phyloP scores from a whole-genome alignment of 306 rosid species.

The Oemleria cerasiformis region DNA sequence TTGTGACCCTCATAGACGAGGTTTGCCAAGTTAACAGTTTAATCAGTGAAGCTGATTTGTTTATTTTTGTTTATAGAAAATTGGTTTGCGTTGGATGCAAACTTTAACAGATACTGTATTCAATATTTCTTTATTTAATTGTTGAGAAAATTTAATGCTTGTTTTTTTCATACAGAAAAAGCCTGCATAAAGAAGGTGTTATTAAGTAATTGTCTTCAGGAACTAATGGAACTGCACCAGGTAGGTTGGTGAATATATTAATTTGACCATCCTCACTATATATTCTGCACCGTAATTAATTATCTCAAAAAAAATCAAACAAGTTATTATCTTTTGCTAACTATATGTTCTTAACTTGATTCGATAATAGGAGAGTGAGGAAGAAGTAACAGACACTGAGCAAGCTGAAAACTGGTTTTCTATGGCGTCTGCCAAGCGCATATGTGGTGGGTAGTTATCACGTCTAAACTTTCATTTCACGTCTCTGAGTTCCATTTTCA shows the following conservation, averaged over 20 bases:
- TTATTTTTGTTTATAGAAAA: neutral
- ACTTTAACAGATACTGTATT: neutral
- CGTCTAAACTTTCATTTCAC: slow-evolving; percentile 22
- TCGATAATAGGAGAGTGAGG: slow-evolving; percentile 83
- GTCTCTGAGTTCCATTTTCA: slow-evolving; percentile 17
- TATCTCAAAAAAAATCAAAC: neutral
- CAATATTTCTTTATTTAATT: neutral
- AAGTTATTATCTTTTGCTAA: slow-evolving; percentile 16
- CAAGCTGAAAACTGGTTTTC: slow-evolving; percentile 99
- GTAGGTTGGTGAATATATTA: slow-evolving; percentile 34
- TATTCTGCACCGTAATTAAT: slow-evolving; percentile 1
- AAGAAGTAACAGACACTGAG: slow-evolving; percentile 96
- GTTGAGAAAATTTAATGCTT: neutral
- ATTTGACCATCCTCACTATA: neutral
- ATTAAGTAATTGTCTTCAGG: slow-evolving; percentile 97
- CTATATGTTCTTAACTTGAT: slow-evolving; percentile 12
- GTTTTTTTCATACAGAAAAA: slow-evolving; percentile 52
- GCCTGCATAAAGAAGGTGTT: slow-evolving; percentile 98
- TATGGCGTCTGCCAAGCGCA: slow-evolving; percentile 91
- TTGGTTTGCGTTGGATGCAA: neutral
- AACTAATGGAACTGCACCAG: slow-evolving; percentile 99
- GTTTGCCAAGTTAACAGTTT: slow-evolving; percentile 35
- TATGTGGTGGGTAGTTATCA: slow-evolving; percentile 72
- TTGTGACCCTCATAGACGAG: slow-evolving; percentile 98
- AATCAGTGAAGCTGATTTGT: neutral